Percentiles rank a stretch among this genome's conserved stretches.
These are phyloP conservation scores for Coprinopsis cinerea DNA, from an alignment of 768 basidiomycete genomes.

Conservation along the genomic window DNA sequence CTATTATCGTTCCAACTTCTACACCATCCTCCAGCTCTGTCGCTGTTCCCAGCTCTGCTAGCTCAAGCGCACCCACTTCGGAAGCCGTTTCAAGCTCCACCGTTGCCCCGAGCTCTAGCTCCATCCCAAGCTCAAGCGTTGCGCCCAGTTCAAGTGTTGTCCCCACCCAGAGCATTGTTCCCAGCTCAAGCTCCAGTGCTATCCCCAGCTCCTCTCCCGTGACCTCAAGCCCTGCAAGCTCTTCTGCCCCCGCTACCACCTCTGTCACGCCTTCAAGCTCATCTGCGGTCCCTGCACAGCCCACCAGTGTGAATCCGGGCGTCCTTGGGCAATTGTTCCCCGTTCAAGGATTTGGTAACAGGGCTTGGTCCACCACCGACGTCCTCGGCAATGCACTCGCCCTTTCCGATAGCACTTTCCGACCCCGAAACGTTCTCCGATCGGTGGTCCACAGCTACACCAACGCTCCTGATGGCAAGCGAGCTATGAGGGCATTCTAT, in stretches of 20 bases:
- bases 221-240: neutral
- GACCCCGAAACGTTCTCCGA: constrained; percentile 32
- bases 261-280: constrained; percentile 9
- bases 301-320: constrained; percentile 6
- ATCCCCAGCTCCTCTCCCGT: too few species aligned
- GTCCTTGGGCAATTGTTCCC: constrained; percentile 37
- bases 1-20: neutral
- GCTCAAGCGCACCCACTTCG: too few species aligned
- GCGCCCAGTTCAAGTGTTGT: too few species aligned
- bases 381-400: constrained; percentile 27
- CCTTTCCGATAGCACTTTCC: constrained; percentile 40
- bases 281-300: constrained; percentile 13
- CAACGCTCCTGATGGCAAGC: constrained; percentile 44
- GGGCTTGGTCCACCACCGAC: constrained; percentile 45
- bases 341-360: constrained; percentile 20
- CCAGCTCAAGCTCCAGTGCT: too few species aligned
- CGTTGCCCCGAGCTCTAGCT: neutral
- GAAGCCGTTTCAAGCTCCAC: too few species aligned
- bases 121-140: neutral
- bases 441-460: constrained; percentile 36
- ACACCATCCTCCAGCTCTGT: neutral
- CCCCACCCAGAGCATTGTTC: neutral
- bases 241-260: constrained; percentile 7
- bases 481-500: constrained; percentile 46
- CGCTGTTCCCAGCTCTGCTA: neutral